Percentiles rank a stretch among this genome's conserved stretches.
Conservation (phyloP, 176 grass and related monocot species). For the Chloris gayana region DNA sequence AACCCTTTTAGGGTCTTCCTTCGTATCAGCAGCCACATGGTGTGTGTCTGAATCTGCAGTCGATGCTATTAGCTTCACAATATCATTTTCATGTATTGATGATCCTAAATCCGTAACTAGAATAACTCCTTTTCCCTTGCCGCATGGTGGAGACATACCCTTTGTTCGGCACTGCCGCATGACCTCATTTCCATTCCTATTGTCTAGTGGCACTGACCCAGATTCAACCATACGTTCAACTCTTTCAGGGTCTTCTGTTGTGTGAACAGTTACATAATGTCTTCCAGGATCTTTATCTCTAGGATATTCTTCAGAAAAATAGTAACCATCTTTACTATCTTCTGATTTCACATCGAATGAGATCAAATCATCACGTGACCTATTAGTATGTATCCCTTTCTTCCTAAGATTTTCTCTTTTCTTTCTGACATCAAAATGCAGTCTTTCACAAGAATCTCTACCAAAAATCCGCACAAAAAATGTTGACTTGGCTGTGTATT, state of each 20-base stretch:
- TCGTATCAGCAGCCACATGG: constrained; percentile 16
- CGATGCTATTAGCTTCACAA: neutral
- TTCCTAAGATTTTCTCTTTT: neutral
- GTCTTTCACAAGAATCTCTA: constrained; percentile 44
- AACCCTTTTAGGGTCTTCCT: constrained; percentile 5
- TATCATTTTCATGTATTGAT: constrained; percentile 1
- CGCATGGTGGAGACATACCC: neutral
- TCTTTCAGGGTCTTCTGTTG: constrained; percentile 4
- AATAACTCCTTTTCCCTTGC: neutral
- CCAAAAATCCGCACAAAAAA: constrained; percentile 66
- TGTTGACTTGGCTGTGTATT: constrained; percentile 25
- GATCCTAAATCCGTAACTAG: constrained; percentile 1
- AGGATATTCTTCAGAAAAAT: constrained; percentile 12
- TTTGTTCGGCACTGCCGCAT: constrained; percentile 27
- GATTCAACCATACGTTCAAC: neutral
- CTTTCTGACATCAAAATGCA: constrained; percentile 21
- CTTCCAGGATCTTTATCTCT: constrained; percentile 5
- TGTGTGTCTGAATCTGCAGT: constrained; percentile 32
- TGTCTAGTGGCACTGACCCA: constrained; percentile 6
- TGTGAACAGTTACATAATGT: neutral
- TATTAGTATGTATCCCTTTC: neutral
- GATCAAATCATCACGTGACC: constrained; percentile 3
- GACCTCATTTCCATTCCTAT: neutral
- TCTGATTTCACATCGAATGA: neutral
- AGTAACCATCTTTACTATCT: neutral